These are phyloP conservation scores for Alternaria sp. DNA, from an alignment of 2,329 filamentous ascomycete genomes.

Conservation along the genomic window DNA sequence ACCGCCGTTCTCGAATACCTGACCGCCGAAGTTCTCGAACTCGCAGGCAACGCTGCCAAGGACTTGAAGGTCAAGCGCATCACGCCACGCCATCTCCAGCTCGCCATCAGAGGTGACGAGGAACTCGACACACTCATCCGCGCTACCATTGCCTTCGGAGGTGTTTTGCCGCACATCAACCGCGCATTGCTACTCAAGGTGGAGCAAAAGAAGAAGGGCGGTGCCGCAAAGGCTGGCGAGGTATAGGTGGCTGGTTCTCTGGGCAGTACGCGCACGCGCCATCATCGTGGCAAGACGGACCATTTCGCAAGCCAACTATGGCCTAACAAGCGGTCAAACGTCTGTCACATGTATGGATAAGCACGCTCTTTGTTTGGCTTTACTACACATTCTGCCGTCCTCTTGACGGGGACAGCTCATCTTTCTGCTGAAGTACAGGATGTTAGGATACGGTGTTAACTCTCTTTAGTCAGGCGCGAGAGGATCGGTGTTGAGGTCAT, in stretches of 20 bases:
- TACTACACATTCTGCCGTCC: constrained; percentile 17
- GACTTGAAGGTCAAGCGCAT: constrained; percentile 99
- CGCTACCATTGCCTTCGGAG: constrained; percentile 96
- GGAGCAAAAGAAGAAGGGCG: constrained; percentile 97
- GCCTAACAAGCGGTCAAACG: not conserved
- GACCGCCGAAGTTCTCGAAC: constrained; percentile 95
- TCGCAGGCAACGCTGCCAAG: constrained; percentile 98
- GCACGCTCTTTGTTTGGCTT: constrained; percentile 26
- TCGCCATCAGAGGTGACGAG: constrained; percentile 97
- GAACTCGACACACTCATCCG: constrained; percentile 97
- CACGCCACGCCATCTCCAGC: constrained; percentile 94
- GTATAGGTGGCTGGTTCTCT: constrained; percentile 20
- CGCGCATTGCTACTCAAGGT: constrained; percentile 94
- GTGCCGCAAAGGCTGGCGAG: constrained; percentile 65
- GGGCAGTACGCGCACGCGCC: constrained; percentile 3
- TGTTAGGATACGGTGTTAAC: constrained; percentile 27
- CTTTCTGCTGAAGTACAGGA: constrained; percentile 13
- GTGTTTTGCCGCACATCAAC: constrained; percentile 99
- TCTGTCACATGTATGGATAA: constrained; percentile 10
- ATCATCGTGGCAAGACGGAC: constrained; percentile 1
- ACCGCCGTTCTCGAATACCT: constrained; percentile 98
- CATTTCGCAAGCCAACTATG: not conserved
- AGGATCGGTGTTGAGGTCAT: constrained; percentile 32
- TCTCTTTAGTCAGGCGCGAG: constrained; percentile 33
- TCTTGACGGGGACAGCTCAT: constrained; percentile 11